These are phyloP conservation scores for Termitomyces sp. DNA, from an alignment of 768 basidiomycete genomes.

Conservation along the genomic window DNA sequence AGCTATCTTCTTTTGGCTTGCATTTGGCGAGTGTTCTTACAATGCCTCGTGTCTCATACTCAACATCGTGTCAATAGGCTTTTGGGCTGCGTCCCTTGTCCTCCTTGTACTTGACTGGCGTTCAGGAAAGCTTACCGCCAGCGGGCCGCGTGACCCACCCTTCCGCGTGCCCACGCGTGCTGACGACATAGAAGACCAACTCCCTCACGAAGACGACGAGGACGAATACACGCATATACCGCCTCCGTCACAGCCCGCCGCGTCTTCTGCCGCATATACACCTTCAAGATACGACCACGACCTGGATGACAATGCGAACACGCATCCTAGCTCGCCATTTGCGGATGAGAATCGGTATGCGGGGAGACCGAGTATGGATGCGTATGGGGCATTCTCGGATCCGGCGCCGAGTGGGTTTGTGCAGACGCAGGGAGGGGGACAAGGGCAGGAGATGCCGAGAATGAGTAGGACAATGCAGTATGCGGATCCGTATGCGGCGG, in stretches of 20 bases:
- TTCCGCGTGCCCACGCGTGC: conserved; percentile 53
- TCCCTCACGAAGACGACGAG: conserved; percentile 23
- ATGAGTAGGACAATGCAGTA: conserved; percentile 93
- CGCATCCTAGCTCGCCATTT: conserved; percentile 38
- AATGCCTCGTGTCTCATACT: neutral
- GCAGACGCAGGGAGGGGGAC: conserved; percentile 32
- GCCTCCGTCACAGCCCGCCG: conserved; percentile 24
- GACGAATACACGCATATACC: conserved; percentile 49
- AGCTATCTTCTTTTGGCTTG: conserved; percentile 86
- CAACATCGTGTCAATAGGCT: conserved; percentile 38
- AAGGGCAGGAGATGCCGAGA: conserved; percentile 44
- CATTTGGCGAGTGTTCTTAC: conserved; percentile 53
- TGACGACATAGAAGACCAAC: conserved; percentile 46
- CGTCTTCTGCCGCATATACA: conserved; percentile 18
- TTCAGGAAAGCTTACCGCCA: conserved; percentile 53
- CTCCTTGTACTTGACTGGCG: conserved; percentile 78
- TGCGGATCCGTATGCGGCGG: conserved; percentile 84
- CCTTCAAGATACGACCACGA: conserved; percentile 8
- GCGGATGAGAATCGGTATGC: conserved; percentile 42
- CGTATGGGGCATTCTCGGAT: conserved; percentile 89
- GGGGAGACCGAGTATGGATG: conserved; percentile 74
- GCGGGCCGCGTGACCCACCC: conserved; percentile 63
- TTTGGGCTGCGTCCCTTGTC: conserved; percentile 70
- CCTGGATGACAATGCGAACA: neutral
- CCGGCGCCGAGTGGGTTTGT: conserved; percentile 73